Conservation (phyloP, 768 basidiomycete genomes). For the Boletus subcaerulescens region DNA sequence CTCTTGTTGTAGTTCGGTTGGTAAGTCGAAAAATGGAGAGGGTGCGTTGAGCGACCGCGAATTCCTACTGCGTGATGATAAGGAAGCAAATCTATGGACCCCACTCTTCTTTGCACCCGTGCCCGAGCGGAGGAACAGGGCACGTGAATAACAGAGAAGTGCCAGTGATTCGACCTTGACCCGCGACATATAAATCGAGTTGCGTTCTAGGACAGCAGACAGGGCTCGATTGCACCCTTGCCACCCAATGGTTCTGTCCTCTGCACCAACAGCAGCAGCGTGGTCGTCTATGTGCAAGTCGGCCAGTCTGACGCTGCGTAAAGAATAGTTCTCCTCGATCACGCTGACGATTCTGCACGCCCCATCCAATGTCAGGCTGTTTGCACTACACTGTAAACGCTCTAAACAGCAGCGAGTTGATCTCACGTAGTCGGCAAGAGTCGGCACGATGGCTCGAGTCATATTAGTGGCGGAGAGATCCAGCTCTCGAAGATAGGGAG, state of each 20-base stretch:
- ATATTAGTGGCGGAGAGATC: conserved; percentile 53
- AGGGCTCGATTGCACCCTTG: conserved; percentile 36
- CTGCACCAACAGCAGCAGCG: conserved; percentile 23
- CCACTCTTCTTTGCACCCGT: background rate
- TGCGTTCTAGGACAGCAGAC: conserved; percentile 39
- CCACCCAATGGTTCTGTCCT: conserved; percentile 23
- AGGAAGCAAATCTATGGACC: background rate
- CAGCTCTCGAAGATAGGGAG: conserved; percentile 49
- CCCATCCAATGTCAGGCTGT: conserved; percentile 46
- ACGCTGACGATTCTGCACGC: conserved; percentile 45
- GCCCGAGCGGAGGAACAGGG: conserved; percentile 43
- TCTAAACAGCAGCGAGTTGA: conserved; percentile 50
- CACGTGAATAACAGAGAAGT: conserved; percentile 50
- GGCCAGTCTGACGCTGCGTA: conserved; percentile 49
- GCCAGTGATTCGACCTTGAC: conserved; percentile 46
- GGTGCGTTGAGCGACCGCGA: conserved; percentile 4
- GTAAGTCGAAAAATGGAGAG: conserved; percentile 42
- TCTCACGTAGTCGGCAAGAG: conserved; percentile 47
- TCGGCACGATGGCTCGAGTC: conserved; percentile 39
- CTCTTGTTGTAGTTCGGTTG: conserved; percentile 55
- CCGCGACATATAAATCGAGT: conserved; percentile 37
- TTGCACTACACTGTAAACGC: conserved; percentile 53
- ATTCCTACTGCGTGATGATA: conserved; percentile 4
- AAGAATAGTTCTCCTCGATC: conserved; percentile 46
- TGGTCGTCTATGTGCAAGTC: conserved; percentile 37